Evolutionary conservation across 768 basidiomycete species (phyloP).

Genomic region (Suillus bovinus): DNA sequence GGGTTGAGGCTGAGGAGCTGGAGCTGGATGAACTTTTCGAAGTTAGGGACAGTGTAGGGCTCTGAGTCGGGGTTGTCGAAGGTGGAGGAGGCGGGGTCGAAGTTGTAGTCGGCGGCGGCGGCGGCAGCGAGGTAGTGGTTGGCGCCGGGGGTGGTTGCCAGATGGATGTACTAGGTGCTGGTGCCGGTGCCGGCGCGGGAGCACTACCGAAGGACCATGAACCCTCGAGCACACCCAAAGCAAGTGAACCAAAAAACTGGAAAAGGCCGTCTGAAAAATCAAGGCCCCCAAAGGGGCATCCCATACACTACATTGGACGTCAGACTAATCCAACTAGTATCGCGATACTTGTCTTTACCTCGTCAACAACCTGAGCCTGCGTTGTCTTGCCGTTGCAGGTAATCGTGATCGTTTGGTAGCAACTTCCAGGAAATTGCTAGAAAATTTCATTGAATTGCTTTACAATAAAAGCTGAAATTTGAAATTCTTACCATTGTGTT

Average conservation of each 20-base stretch:
- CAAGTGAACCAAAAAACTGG: slow-evolving; percentile 49
- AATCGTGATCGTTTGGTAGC: slow-evolving; percentile 64
- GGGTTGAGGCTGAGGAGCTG: slow-evolving; percentile 7
- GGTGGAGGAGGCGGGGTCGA: slow-evolving; percentile 14
- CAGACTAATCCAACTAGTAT: not conserved
- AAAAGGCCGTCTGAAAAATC: slow-evolving; percentile 74
- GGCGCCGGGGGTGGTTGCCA: slow-evolving; percentile 27
- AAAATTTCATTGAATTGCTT: not conserved
- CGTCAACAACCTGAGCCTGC: slow-evolving; percentile 60
- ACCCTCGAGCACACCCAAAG: slow-evolving; percentile 57
- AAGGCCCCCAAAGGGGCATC: slow-evolving; percentile 63
- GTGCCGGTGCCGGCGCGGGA: slow-evolving; percentile 8
- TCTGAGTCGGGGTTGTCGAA: slow-evolving; percentile 9
- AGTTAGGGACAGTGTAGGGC: slow-evolving; percentile 16
- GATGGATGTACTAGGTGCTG: slow-evolving; percentile 16
- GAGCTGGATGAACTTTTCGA: slow-evolving; percentile 9
- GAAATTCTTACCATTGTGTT: slow-evolving; percentile 26
- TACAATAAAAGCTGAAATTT: not conserved
- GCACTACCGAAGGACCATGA: slow-evolving; percentile 50
- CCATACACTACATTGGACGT: slow-evolving; percentile 52
- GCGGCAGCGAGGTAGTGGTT: slow-evolving; percentile 16
- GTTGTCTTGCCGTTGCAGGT: slow-evolving; percentile 56
- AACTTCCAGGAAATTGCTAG: slow-evolving; percentile 60
- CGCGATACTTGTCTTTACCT: slow-evolving; percentile 37
- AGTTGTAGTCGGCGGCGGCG: slow-evolving; percentile 11